Evolutionary conservation across 2,329 filamentous ascomycete genomes (phyloP), one percentile per base, ranked within the genome.

Genomic region (Xylaria sp.): DNA sequence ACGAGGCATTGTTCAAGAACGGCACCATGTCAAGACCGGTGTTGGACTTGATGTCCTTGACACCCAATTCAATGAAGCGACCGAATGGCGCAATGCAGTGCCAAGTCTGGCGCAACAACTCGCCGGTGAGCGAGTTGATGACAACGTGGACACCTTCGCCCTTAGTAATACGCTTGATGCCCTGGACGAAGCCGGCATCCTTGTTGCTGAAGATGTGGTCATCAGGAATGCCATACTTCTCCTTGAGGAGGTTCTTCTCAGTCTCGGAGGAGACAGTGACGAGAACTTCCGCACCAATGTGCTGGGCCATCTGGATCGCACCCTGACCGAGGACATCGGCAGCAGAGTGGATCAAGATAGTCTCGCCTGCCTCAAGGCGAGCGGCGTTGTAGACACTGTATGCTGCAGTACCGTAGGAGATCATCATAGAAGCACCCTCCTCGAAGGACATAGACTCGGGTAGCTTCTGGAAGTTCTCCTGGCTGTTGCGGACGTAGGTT

Each of bases 121-220:
- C 74, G 12, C 75, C 75, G 0, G 73, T 75, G 9, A 76, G 68
- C 53, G 70, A 70, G 68, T 75, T 75, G 30, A 76, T 68, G 55
- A 75, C 69, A 1, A 73, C 75, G 12, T 75, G 69, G 27, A 74
- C 75, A 56, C 75, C 75, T 48, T 71, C 56, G 14, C 73, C 74
- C 11, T 71, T 71, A 14, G 74, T 75, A 63, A 75, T 61, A 34
- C 75, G 73, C 71, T 75, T 76, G 60, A 76, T 72, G 12, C 75
- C 75, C 61, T 75, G 73, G 21, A 74, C 73, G 55, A 76, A 76
- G 59, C 73, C 65, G n/a, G 67, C 68, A 64, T 75, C 69, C 66
- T 74, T 75, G 65, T 75, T 75, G 62, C 72, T 76, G 61, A 75
- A 76, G 56, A 75, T 75, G 57, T 76, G 75, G 60, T 72, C 73